Base-by-base conservation (phyloP, 177 flowering plant genomes). In the Vitis hybrid region DNA sequence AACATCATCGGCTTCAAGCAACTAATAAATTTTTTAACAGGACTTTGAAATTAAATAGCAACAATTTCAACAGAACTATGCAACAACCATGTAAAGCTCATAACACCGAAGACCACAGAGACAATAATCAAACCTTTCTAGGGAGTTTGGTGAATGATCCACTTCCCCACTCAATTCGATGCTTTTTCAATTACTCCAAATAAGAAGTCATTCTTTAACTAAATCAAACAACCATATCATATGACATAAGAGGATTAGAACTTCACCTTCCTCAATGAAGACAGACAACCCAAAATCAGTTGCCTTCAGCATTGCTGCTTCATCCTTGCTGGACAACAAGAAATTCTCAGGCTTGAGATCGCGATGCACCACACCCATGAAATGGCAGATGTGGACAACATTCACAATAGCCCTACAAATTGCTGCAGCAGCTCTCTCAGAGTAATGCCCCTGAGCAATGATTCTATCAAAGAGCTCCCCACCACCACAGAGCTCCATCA, bases 281-380 rank as follows among this genome's bases (percentile, higher is more conserved):
- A 88, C 87, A 52, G 90, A 82, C 68, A 84, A 75, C 52, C 92
- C 90, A 54, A 88, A 88, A 83, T 85, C 90, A 32, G 88, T 85
- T 5, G 90, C 84, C 75, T 88, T 88, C 62, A 86, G 56, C 82
- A 77, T 82, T 2, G 89, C 79, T 9, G 60, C 68, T 18, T 80
- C 82, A 65, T 80, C 78, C 77, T 86, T 85, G 65, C 81, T 79
- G 13, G 92, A 63, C 52, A 88, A 70, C 79, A 88, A 78, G 80
- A 88, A 88, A 78, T 88, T 87, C 75, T 84, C 88, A 0, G 92
- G 90, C 80, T 88, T 86, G 64, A 86, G 87, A 76, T 86, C 92
- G 27, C 90, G 76, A 72, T 88, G 92, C 80, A 86, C 78, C 62
- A 88, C 92, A 5, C 92, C 90, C 92, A 86, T 83, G 62, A 86